A percentile compares a stretch with the other conserved stretches of the same genome.
Conservation (phyloP, 1,284 basidiomycete genomes). For the Trichosporon ovoides region DNA sequence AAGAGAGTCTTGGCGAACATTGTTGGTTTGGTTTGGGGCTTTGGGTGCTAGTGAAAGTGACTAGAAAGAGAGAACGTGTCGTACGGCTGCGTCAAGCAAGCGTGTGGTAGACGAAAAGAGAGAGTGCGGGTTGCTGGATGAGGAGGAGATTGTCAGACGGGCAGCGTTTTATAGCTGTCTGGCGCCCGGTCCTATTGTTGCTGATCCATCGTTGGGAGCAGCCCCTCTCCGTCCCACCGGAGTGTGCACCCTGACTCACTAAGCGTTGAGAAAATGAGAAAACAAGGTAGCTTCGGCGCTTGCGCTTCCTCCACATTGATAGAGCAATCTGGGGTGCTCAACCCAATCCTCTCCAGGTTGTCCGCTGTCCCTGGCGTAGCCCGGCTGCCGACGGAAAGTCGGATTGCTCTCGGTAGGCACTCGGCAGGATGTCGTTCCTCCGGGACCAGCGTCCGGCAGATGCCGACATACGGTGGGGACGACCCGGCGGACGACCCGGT, state of each 20-base stretch:
- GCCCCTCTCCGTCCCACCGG: too few species aligned
- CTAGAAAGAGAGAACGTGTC: neutral
- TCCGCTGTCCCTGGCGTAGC: neutral
- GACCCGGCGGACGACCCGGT: neutral
- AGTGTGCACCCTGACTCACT: neutral
- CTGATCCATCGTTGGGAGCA: neutral
- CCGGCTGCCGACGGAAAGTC: neutral
- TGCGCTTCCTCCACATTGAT: neutral
- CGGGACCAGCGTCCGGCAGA: neutral
- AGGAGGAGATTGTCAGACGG: neutral
- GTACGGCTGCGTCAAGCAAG: conserved; percentile 10
- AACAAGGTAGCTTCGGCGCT: neutral
- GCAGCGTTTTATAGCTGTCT: neutral
- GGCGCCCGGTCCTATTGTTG: neutral
- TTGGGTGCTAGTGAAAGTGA: conserved; percentile 4
- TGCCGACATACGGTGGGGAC: neutral
- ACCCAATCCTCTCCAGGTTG: neutral
- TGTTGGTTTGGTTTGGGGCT: conserved; percentile 8
- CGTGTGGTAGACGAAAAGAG: neutral
- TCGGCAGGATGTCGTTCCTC: neutral
- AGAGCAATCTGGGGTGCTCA: neutral
- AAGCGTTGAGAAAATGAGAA: neutral
- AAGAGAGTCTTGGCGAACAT: conserved; percentile 26
- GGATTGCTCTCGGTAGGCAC: neutral
- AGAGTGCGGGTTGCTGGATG: conserved; percentile 2